A percentile compares a stretch with the other conserved stretches of the same genome.
Evolutionary conservation across 2,329 filamentous ascomycete genomes (phyloP).

Genomic region (Ophiostoma novo-ulmi): DNA sequence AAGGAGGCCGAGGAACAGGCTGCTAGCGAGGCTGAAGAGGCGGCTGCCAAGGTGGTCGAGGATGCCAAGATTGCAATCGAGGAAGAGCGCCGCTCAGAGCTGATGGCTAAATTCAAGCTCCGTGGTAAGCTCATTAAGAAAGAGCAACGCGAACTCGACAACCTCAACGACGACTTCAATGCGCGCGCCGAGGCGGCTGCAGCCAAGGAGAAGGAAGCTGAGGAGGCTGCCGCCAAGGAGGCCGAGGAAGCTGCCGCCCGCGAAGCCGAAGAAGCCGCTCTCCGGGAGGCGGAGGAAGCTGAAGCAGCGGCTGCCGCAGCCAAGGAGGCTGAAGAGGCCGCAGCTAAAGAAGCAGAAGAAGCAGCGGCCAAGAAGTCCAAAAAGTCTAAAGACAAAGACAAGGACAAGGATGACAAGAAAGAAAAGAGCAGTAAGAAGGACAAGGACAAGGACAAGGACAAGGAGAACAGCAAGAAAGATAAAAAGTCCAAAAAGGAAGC

Average conservation of each 20-base stretch:
- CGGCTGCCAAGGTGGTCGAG: conserved; percentile 33
- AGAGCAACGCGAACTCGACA: conserved; percentile 35
- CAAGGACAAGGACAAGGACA: conserved; percentile 22
- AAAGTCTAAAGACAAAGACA: conserved; percentile 23
- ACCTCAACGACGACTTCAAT: conserved; percentile 34
- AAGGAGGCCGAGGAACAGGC: conserved; percentile 39
- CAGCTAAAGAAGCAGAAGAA: conserved; percentile 18
- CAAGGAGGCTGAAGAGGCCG: not conserved
- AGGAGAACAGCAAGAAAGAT: conserved; percentile 22
- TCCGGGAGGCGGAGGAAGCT: conserved; percentile 36
- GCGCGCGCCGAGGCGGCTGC: conserved; percentile 31
- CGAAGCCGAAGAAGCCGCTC: conserved; percentile 33
- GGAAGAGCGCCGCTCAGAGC: conserved; percentile 34
- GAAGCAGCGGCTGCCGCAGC: conserved; percentile 22
- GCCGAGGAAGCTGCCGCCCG: conserved; percentile 38
- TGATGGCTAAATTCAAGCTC: conserved; percentile 32
- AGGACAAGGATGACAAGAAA: conserved; percentile 26
- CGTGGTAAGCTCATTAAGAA: conserved; percentile 32
- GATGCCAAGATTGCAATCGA: conserved; percentile 39
- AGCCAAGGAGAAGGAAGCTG: conserved; percentile 27
- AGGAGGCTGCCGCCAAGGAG: conserved; percentile 34
- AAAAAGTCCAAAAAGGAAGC: conserved; percentile 28
- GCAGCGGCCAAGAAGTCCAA: conserved; percentile 32
- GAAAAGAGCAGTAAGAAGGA: conserved; percentile 23
- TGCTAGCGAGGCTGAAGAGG: conserved; percentile 30